Percentiles rank a stretch among this genome's conserved stretches.
Evolutionary conservation across 768 basidiomycete genomes (phyloP).

Genomic region (Xanthoconium stramineum): DNA sequence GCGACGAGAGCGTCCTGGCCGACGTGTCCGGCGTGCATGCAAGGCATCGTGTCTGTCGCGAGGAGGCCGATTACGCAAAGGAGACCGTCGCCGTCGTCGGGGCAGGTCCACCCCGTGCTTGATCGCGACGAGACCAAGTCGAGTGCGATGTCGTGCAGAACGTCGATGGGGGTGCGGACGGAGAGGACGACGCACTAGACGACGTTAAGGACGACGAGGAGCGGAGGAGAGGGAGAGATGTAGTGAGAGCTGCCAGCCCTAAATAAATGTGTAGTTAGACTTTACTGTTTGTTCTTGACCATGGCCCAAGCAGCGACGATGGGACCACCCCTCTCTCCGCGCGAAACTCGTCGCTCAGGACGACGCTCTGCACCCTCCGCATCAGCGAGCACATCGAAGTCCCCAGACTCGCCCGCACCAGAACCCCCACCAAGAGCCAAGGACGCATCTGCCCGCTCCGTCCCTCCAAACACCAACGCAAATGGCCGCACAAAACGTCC

Average conservation of each 20-base stretch:
- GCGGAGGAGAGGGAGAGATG: constrained; percentile 2
- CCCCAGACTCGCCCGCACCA: constrained; percentile 65
- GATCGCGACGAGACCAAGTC: constrained; percentile 18
- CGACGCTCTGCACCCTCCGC: constrained; percentile 66
- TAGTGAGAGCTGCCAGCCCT: constrained; percentile 32
- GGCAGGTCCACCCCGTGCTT: background rate
- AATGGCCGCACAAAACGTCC: constrained; percentile 52
- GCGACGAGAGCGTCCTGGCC: background rate
- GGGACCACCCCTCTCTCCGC: constrained; percentile 75
- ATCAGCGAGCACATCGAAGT: constrained; percentile 68
- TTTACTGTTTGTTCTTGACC: constrained; percentile 9
- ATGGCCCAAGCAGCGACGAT: constrained; percentile 69
- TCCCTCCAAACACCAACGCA: constrained; percentile 36
- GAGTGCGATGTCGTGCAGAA: background rate
- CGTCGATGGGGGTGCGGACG: background rate
- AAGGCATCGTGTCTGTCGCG: background rate
- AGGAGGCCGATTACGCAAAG: constrained; percentile 1
- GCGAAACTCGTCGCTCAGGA: constrained; percentile 76
- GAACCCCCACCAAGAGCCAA: constrained; percentile 43
- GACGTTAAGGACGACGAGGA: constrained; percentile 1
- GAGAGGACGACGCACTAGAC: background rate
- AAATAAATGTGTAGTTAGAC: constrained; percentile 28
- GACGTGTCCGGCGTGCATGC: constrained; percentile 5
- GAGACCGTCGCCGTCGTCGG: background rate
- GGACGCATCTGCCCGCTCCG: constrained; percentile 38